phyloP scores from a whole-genome alignment of 768 basidiomycete genomes.

The Pluteus cervinus region DNA sequence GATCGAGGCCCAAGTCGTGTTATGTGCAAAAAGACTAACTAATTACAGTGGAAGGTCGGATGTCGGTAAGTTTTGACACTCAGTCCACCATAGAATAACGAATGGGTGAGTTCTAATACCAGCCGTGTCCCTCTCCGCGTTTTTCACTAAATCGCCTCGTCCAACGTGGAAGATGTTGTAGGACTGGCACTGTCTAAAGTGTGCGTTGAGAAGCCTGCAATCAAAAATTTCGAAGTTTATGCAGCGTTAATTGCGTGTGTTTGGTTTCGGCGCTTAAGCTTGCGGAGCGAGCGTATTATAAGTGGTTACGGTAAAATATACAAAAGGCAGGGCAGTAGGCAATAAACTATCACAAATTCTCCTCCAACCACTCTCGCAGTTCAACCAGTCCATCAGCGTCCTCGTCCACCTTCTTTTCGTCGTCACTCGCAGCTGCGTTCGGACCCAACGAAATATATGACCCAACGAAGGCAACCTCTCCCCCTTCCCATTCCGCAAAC shows the following conservation, averaged over 20 bases:
- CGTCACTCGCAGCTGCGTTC: conserved; percentile 14
- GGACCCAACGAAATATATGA: conserved; percentile 40
- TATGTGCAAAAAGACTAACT: not conserved
- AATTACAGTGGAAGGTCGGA: conserved; percentile 1
- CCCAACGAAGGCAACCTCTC: conserved; percentile 64
- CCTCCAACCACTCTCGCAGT: conserved; percentile 44
- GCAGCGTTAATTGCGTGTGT: no score
- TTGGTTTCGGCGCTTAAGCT: no score
- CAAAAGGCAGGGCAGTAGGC: not conserved
- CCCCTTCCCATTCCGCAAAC: conserved; percentile 82
- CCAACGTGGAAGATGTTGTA: conserved; percentile 29
- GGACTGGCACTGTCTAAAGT: conserved; percentile 73
- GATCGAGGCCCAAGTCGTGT: not conserved
- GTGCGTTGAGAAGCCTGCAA: no score
- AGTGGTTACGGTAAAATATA: no score
- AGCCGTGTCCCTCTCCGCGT: conserved; percentile 55
- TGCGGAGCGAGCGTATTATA: no score
- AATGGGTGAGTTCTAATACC: conserved; percentile 57
- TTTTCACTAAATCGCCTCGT: conserved; percentile 66
- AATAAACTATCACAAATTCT: conserved; percentile 24
- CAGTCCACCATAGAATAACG: conserved; percentile 41
- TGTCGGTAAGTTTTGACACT: conserved; percentile 70
- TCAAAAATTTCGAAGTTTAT: no score
- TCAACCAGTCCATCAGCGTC: conserved; percentile 30
- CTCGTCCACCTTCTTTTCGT: conserved; percentile 27